Base-by-base conservation (phyloP, 2,329 filamentous ascomycete species). In the Colletotrichum sublineola region DNA sequence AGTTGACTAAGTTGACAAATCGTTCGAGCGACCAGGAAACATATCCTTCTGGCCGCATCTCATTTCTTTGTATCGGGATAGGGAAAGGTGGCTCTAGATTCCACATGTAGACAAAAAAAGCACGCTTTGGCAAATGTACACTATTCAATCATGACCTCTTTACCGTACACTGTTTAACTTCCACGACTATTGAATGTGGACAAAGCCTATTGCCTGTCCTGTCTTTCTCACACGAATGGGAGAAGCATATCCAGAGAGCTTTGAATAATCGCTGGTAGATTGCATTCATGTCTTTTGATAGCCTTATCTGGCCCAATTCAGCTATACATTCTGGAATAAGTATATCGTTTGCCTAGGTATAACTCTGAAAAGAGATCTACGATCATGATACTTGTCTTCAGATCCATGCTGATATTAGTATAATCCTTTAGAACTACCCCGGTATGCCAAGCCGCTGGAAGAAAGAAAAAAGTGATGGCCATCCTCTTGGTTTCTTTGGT, bases 1-100 rank as follows among this genome's bases (percentile, higher is more conserved):
- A 74, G 89, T 94, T 73, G 93, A 95, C 78, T 95, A 90, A 65
- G n/a, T 24, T 18, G 29, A 55, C 24, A 53, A n/a, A 18, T 67
- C 7, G 1, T 46, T 60, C 9, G 31, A 40, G 29, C 18, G 24
- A n/a, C 55, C 33, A 9, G n/a, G 44, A 38, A 36, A 56, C 42
- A 20, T 73, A 73, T 58, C 73, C 67, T 67, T 42, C 46, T 60
- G 53, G 58, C 15, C 3, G 40, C 52, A 50, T 63, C 52, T 63
- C 53, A 56, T 70, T 73, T 70, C 66, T 70, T 73, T 73, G 61
- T 70, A 65, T 73, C n/a, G 67, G 70, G 70, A 60, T 55, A 42
- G 55, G 70, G 55, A 70, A 36, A 70, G 70, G 70, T 65, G 67
- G 70, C n/a, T 40, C 31, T 65, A 70, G 60, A 65, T 55, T 73